Percentiles rank a stretch among this genome's conserved stretches.
These are phyloP conservation scores for Amoebophrya sp. DNA, from an alignment of 169 alveolate genomes.

Conservation along the genomic window DNA sequence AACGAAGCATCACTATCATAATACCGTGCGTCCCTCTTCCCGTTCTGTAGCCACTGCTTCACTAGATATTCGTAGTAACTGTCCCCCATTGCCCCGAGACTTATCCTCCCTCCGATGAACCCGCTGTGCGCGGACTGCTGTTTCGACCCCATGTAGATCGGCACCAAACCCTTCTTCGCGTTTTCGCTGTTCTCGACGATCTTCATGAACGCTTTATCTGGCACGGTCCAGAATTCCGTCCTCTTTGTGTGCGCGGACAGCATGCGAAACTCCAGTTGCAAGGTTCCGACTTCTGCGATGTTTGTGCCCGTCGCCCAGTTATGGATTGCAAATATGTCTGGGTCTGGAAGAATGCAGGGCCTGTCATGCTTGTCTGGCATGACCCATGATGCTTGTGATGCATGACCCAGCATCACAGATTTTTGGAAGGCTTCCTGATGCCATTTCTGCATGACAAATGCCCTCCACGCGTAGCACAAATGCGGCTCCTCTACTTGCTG, in stretches of 20 bases:
- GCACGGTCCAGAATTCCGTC: background rate
- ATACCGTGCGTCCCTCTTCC: constrained; percentile 14
- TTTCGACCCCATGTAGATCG: background rate
- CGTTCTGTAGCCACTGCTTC: constrained; percentile 40
- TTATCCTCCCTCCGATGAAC: background rate
- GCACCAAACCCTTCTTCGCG: background rate
- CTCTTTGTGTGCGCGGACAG: constrained; percentile 27
- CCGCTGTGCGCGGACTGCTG: background rate
- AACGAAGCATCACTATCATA: no score
- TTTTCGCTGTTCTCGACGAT: background rate
- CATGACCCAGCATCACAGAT: no score
- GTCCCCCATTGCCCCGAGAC: constrained; percentile 39
- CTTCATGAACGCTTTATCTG: background rate
- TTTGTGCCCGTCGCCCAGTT: constrained; percentile 29
- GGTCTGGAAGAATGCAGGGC: no score
- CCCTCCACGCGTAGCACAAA: no score
- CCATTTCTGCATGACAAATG: no score
- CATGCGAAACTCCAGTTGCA: constrained; percentile 36
- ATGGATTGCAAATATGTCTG: no score
- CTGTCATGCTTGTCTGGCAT: no score
- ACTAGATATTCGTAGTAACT: constrained; percentile 46
- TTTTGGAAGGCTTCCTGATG: no score
- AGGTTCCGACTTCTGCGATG: constrained; percentile 44
- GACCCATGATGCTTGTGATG: no score
- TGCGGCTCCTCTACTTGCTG: no score